Evolutionary conservation across 306 rosid species (phyloP).

Genomic region (Rosa lucieae): DNA sequence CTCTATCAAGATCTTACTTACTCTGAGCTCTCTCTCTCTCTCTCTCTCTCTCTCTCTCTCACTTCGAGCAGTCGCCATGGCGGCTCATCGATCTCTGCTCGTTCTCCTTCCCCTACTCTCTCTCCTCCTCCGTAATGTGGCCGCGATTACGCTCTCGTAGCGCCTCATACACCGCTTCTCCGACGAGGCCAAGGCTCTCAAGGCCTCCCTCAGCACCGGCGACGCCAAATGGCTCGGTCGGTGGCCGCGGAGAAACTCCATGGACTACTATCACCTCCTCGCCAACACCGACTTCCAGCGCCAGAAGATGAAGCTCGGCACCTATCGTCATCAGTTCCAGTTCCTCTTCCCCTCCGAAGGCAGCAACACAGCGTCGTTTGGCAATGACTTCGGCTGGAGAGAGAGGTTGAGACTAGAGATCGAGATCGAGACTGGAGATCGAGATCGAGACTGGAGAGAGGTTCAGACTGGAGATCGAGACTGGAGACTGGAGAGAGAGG

Average conservation of each 20-base stretch:
- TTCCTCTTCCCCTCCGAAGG: constrained; percentile 74
- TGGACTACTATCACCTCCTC: constrained; percentile 55
- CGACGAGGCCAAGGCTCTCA: constrained; percentile 48
- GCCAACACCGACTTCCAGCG: constrained; percentile 52
- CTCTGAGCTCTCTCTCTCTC: not conserved
- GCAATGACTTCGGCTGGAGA: constrained; percentile 95
- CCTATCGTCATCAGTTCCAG: constrained; percentile 38
- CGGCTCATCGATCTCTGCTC: constrained; percentile 35
- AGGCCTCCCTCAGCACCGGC: constrained; percentile 26
- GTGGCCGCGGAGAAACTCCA: constrained; percentile 51
- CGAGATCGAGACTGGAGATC: too few relatives aligned
- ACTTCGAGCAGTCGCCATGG: constrained; percentile 33
- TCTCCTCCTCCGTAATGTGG: constrained; percentile 30
- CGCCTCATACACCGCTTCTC: constrained; percentile 81
- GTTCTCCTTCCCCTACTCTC: constrained; percentile 3
- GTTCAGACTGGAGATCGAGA: too few relatives aligned
- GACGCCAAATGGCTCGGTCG: constrained; percentile 14
- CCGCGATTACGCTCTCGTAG: constrained; percentile 41
- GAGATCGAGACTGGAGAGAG: too few relatives aligned
- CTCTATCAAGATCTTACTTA: constrained; percentile 17
- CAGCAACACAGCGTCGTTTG: constrained; percentile 66
- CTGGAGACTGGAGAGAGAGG: too few relatives aligned
- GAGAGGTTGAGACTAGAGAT: too few relatives aligned
- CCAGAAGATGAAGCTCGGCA: constrained; percentile 55
- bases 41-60: too few relatives aligned